A percentile compares a stretch with the other conserved stretches of the same genome.
These are phyloP conservation scores for Ceratobasidium sp. DNA, from an alignment of 1,284 basidiomycete genomes.

Conservation along the genomic window DNA sequence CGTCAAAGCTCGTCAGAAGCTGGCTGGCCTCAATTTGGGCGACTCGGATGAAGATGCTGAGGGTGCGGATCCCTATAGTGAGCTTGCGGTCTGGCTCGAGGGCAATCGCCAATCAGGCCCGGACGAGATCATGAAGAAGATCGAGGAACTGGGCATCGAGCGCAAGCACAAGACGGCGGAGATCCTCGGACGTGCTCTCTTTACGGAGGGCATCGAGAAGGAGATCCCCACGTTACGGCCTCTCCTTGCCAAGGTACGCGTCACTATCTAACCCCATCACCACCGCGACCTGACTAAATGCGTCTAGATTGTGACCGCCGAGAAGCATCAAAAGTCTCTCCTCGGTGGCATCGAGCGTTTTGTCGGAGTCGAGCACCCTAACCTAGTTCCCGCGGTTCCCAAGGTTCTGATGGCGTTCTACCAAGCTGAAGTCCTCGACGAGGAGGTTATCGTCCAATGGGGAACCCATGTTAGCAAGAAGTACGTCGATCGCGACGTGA, in stretches of 20 bases:
- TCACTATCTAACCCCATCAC: neutral
- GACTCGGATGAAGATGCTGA: slow-evolving; percentile 88
- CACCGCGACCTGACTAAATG: neutral
- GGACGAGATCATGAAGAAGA: slow-evolving; percentile 84
- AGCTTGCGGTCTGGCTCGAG: slow-evolving; percentile 86
- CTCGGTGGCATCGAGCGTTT: slow-evolving; percentile 60
- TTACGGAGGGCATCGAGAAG: slow-evolving; percentile 75
- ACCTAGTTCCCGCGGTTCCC: slow-evolving; percentile 50
- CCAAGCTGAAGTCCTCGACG: slow-evolving; percentile 91
- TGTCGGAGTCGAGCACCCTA: slow-evolving; percentile 51
- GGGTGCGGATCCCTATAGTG: slow-evolving; percentile 82
- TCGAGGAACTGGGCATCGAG: slow-evolving; percentile 89
- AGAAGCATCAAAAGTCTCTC: slow-evolving; percentile 66
- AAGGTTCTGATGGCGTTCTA: slow-evolving; percentile 97
- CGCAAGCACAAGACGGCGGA: slow-evolving; percentile 95
- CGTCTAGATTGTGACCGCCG: slow-evolving; percentile 44
- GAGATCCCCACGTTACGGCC: slow-evolving; percentile 78
- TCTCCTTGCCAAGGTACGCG: slow-evolving; percentile 80
- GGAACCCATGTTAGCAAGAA: slow-evolving; percentile 98
- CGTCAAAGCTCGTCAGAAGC: slow-evolving; percentile 84
- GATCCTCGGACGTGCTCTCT: slow-evolving; percentile 86
- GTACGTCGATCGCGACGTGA: slow-evolving; percentile 94
- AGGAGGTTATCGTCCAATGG: slow-evolving; percentile 91
- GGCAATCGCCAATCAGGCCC: slow-evolving; percentile 72
- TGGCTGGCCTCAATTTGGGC: slow-evolving; percentile 62